These are phyloP conservation scores for Candida pseudoglaebosa DNA, from an alignment of 805 yeast genomes.

Conservation along the genomic window DNA sequence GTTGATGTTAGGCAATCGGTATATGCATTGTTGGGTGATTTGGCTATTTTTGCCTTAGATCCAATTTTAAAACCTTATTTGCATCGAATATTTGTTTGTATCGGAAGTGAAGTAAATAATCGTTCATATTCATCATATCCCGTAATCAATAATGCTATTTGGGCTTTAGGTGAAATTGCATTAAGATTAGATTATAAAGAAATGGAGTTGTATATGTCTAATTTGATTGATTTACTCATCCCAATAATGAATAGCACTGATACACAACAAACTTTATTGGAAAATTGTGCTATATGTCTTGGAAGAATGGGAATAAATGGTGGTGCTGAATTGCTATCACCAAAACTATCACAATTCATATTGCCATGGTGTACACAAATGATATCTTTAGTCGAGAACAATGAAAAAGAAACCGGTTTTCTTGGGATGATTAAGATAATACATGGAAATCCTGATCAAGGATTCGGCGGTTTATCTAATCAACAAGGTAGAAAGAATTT, in stretches of 20 bases:
- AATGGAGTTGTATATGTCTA: constrained; percentile 49
- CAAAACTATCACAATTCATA: constrained; percentile 55
- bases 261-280: constrained; percentile 62
- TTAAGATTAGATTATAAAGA: constrained; percentile 48
- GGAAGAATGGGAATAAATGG: constrained; percentile 80
- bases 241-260: constrained; percentile 55
- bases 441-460: constrained; percentile 57
- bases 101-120: constrained; percentile 64
- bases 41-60: constrained; percentile 58
- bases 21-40: constrained; percentile 86
- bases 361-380: constrained; percentile 70
- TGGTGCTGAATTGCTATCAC: constrained; percentile 47
- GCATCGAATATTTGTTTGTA: constrained; percentile 55
- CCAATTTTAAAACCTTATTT: constrained; percentile 45
- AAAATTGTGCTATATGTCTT: constrained; percentile 84
- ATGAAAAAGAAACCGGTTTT: constrained; percentile 85
- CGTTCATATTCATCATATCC: constrained; percentile 50
- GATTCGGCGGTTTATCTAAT: constrained; percentile 46
- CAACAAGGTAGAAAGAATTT: constrained; percentile 45
- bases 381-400: constrained; percentile 66
- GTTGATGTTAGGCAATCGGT: constrained; percentile 93
- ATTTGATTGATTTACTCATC: constrained; percentile 53
- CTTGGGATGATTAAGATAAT: constrained; percentile 76
- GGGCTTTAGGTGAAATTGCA: constrained; percentile 90
- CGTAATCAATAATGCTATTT: constrained; percentile 83